Conservation (phyloP, 306 rosid species). For the Datisca glomerata region DNA sequence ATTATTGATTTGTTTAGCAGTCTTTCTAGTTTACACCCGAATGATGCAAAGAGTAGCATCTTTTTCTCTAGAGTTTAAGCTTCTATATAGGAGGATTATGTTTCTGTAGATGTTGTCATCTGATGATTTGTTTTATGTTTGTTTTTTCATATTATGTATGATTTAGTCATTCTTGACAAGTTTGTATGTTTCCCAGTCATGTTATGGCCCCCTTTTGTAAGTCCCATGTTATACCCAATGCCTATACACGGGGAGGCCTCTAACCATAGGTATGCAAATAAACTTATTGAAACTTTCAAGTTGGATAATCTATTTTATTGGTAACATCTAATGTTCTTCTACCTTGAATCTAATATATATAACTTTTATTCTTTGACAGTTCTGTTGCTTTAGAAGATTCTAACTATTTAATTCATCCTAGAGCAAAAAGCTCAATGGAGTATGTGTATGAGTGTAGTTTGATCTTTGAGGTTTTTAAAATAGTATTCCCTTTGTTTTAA, state of each 20-base stretch:
- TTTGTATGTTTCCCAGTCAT: slow-evolving; percentile 40
- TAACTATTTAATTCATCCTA: slow-evolving; percentile 56
- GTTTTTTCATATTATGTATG: slow-evolving; percentile 1
- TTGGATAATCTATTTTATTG: slow-evolving; percentile 6
- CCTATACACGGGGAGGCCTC: slow-evolving; percentile 94
- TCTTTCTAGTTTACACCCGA: too few species aligned
- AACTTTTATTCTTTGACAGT: slow-evolving; percentile 38
- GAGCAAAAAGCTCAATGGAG: slow-evolving; percentile 54
- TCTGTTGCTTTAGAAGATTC: slow-evolving; percentile 64
- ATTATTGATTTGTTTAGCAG: too few species aligned
- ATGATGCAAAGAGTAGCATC: too few species aligned
- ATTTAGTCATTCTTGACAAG: slow-evolving; percentile 8
- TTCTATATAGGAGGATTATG: too few species aligned
- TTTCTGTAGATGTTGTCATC: too few species aligned
- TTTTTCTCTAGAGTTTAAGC: too few species aligned
- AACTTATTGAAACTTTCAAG: too few species aligned
- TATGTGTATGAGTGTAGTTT: too few species aligned
- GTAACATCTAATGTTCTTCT: background rate
- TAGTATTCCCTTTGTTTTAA: too few species aligned
- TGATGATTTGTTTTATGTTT: slow-evolving; percentile 2
- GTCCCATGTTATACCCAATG: slow-evolving; percentile 68
- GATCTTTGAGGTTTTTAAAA: too few species aligned
- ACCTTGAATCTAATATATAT: background rate
- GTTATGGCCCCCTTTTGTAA: slow-evolving; percentile 93
- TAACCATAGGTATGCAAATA: slow-evolving; percentile 86